Base-by-base conservation (phyloP, 371 early-diverging fungal genomes). In the Dichotomocladium elegans region DNA sequence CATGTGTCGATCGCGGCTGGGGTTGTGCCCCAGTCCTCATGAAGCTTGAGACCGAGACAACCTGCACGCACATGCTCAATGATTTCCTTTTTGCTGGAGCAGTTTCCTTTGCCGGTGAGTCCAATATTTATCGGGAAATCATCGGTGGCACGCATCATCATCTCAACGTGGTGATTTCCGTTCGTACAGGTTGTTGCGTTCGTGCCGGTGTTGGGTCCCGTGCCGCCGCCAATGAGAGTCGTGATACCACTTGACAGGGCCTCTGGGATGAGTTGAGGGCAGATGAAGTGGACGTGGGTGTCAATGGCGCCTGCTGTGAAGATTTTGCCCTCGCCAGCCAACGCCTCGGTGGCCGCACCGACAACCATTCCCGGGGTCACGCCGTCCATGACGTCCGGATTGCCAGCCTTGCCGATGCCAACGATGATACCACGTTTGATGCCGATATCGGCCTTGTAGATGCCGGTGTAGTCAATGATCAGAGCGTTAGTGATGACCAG, bases 361-460 rank as follows among this genome's bases (percentile, higher is more conserved):
- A 92, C 85, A 24, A 86, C 60, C 94, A 96, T 92, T 12, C 91
- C 91, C 8, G 87, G 85, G 7, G 89, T 86, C 4, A 96, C 92
- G 19, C 85, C 90, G 22, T 87, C 91, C 95, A 94, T 94, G n/a
- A 91, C 86, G 63, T 92, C 91, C 1, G 94, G 97, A 68, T 95
- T 96, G n/a, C 97, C 97, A 11, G 94, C 88, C 64, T 96, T 96
- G 43, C 97, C 97, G 49, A 95, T 93, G 17, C 91, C 94, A 12
- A 70, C 81, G 55, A 96, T 94, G 21, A 77, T 55, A 3, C 94
- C 93, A 17, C 82, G 66, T 54, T 89, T 89, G 59, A 96, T 83
- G 55, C 97, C 97, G 67, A 95, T 93, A 60, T 96, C 95, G 7
- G 96, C 95, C 85, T 96, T 96, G 80, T 88, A 91, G 34, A 96